phyloP scores from a whole-genome alignment of 2,329 filamentous ascomycete genomes.

The Drechslerella dactyloides region DNA sequence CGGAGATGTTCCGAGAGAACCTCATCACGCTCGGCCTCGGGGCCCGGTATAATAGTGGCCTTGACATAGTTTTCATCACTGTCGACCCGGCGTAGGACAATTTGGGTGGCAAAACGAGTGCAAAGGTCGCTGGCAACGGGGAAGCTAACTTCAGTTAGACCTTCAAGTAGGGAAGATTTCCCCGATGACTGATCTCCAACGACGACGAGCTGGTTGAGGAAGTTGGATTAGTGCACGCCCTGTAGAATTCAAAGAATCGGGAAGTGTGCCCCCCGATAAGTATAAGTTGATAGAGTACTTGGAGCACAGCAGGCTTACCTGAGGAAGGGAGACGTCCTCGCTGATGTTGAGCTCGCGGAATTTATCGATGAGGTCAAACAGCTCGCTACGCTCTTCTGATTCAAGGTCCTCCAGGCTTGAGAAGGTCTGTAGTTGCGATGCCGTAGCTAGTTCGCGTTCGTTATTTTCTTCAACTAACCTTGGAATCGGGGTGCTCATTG shows the following conservation, averaged over 20 bases:
- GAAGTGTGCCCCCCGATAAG: no score
- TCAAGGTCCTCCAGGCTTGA: slow-evolving; percentile 25
- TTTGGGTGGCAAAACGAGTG: slow-evolving; percentile 55
- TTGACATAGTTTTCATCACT: slow-evolving; percentile 50
- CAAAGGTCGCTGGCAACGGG: slow-evolving; percentile 54
- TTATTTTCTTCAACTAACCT: no score
- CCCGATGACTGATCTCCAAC: slow-evolving; percentile 55
- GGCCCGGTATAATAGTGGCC: slow-evolving; percentile 52
- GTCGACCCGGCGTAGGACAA: slow-evolving; percentile 53
- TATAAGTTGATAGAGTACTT: neutral
- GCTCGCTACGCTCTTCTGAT: slow-evolving; percentile 11
- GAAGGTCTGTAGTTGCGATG: slow-evolving; percentile 17
- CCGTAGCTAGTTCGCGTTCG: neutral
- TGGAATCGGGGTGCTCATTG: no score
- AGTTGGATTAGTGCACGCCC: slow-evolving; percentile 12
- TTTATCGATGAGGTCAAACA: slow-evolving; percentile 52
- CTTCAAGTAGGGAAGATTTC: slow-evolving; percentile 55
- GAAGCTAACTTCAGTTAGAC: slow-evolving; percentile 53
- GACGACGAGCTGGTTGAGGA: slow-evolving; percentile 52
- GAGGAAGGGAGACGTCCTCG: slow-evolving; percentile 55
- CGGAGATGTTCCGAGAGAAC: slow-evolving; percentile 33
- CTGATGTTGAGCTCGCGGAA: slow-evolving; percentile 53
- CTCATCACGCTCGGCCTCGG: slow-evolving; percentile 17
- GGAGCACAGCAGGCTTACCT: slow-evolving; percentile 49
- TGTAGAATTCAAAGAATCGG: neutral